phyloP scores from a whole-genome alignment of 768 basidiomycete species.

The Rhizopogon salebrosus region DNA sequence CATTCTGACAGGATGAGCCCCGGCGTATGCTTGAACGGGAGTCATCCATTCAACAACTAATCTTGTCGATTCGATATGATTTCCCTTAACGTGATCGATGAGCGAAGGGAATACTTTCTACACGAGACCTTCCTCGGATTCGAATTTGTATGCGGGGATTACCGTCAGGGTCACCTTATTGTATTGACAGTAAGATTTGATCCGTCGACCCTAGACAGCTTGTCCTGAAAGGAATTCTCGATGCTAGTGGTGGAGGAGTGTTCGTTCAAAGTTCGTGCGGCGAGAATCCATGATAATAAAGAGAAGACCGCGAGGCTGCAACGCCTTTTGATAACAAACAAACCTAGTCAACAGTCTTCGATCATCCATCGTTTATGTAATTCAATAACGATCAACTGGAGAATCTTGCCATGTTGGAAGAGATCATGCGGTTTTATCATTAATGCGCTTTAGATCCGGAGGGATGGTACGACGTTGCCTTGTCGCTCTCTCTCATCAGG shows the following conservation, averaged over 20 bases:
- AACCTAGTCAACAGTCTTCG: too few relatives aligned
- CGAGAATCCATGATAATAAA: not conserved
- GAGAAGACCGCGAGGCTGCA: not conserved
- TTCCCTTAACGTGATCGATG: not conserved
- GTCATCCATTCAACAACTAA: not conserved
- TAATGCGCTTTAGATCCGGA: too few relatives aligned
- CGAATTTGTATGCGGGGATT: not conserved
- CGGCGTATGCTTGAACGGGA: not conserved
- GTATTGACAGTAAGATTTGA: not conserved
- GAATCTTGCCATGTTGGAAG: too few relatives aligned
- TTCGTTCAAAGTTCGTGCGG: too few relatives aligned
- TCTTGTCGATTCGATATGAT: not conserved
- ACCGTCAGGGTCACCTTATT: not conserved
- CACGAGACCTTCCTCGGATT: not conserved
- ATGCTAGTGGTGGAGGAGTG: too few relatives aligned
- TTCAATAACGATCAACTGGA: too few relatives aligned
- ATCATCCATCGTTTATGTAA: too few relatives aligned
- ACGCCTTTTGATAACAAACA: not conserved
- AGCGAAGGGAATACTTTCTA: not conserved
- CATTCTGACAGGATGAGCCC: not conserved
- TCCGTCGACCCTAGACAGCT: not conserved
- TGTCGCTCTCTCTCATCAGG: too few relatives aligned
- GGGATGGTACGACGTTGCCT: too few relatives aligned
- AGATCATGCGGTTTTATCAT: too few relatives aligned
- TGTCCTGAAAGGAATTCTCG: too few relatives aligned